Conservation (phyloP, 2,329 filamentous ascomycete genomes). For the Plenodomus biglobosus region DNA sequence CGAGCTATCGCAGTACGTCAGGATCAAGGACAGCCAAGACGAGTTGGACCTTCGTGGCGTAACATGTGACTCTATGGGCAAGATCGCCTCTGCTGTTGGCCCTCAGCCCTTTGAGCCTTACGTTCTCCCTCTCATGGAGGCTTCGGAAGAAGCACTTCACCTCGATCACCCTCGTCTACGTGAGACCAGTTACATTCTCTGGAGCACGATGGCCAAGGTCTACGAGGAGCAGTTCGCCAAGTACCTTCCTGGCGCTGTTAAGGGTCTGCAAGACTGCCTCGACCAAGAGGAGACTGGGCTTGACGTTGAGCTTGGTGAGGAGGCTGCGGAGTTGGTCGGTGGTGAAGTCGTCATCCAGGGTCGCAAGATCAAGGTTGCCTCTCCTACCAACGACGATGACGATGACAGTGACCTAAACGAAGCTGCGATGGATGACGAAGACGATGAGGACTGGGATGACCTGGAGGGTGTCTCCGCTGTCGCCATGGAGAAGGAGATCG, state of each 20-base stretch:
- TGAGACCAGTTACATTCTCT: slow-evolving; percentile 96
- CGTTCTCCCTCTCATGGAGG: slow-evolving; percentile 84
- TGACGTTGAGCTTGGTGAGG: slow-evolving; percentile 73
- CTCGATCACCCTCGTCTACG: slow-evolving; percentile 88
- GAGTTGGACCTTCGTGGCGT: slow-evolving; percentile 87
- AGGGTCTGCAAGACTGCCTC: slow-evolving; percentile 79
- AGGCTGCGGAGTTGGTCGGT: slow-evolving; percentile 72
- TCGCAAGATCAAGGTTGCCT: slow-evolving; percentile 80
- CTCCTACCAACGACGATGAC: slow-evolving; percentile 57
- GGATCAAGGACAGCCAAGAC: slow-evolving; percentile 84
- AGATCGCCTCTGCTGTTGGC: slow-evolving; percentile 87
- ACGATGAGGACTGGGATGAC: slow-evolving; percentile 83
- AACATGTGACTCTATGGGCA: slow-evolving; percentile 89
- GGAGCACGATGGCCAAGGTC: slow-evolving; percentile 91
- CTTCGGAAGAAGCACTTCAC: slow-evolving; percentile 85
- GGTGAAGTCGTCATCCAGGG: slow-evolving; percentile 76
- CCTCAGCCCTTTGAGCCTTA: slow-evolving; percentile 85
- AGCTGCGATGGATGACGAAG: slow-evolving; percentile 64
- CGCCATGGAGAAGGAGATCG: slow-evolving; percentile 95
- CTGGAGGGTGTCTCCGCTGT: slow-evolving; percentile 83
- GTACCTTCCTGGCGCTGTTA: slow-evolving; percentile 76
- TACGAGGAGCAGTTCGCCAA: slow-evolving; percentile 82
- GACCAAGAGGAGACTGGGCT: slow-evolving; percentile 85
- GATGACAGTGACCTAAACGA: slow-evolving; percentile 61
- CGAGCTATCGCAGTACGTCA: slow-evolving; percentile 79